Conservation (phyloP, 2,329 filamentous ascomycete species). For the Pseudogymnoascus sp. region DNA sequence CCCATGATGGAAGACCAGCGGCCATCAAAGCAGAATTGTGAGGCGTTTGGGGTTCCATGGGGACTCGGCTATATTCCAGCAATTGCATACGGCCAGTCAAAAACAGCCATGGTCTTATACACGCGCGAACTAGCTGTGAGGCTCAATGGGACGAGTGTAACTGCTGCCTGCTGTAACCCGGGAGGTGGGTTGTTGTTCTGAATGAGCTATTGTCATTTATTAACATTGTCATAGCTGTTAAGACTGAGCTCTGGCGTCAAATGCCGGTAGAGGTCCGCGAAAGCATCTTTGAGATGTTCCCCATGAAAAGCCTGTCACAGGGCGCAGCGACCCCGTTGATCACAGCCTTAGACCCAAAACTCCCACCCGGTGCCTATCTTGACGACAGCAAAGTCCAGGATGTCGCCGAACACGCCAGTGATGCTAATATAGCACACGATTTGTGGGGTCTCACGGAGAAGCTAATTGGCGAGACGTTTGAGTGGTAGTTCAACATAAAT, state of each 20-base stretch:
- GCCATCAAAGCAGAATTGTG: neutral
- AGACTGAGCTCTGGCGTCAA: neutral
- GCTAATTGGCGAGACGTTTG: slow-evolving; percentile 13
- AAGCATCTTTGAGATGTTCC: neutral
- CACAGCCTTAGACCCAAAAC: slow-evolving; percentile 4
- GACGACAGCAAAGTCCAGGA: slow-evolving; percentile 12
- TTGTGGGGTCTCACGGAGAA: slow-evolving; percentile 14
- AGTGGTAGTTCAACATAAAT: neutral
- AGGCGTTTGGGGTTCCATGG: slow-evolving; percentile 22
- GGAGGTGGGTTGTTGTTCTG: neutral
- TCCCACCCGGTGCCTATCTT: slow-evolving; percentile 7
- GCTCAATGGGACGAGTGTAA: neutral
- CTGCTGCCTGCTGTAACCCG: neutral
- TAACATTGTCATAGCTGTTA: neutral
- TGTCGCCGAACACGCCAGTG: neutral
- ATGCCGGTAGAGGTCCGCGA: neutral
- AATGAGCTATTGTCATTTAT: neutral
- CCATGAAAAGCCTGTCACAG: neutral
- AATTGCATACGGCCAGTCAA: slow-evolving; percentile 36
- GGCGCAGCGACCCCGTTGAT: slow-evolving; percentile 2
- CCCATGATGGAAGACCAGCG: neutral
- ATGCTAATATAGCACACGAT: neutral
- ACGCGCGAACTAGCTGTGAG: slow-evolving; percentile 5
- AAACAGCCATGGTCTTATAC: slow-evolving; percentile 35
- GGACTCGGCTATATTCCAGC: slow-evolving; percentile 15